Evolutionary conservation across 129 eudicot species (phyloP).

Genomic region (Flaveria ramosissima): DNA sequence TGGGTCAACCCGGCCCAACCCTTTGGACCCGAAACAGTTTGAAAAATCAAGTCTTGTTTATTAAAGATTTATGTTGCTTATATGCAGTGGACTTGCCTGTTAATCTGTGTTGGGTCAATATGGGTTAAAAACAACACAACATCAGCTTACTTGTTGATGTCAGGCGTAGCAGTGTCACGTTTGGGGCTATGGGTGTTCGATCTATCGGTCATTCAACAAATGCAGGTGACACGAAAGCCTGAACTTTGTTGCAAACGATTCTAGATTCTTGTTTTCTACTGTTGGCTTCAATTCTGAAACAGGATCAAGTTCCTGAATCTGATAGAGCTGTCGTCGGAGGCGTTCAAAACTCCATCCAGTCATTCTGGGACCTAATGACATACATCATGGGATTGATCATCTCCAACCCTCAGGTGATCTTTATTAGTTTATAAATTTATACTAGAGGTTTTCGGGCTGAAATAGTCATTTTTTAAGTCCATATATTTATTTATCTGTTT

Average conservation of each 20-base stretch:
- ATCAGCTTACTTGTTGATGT: conserved; percentile 74
- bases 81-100: conserved; percentile 79
- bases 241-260: background rate
- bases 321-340: conserved; percentile 94
- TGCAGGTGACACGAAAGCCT: conserved; percentile 59
- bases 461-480: background rate
- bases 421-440: background rate
- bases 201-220: conserved; percentile 85
- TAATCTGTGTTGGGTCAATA: conserved; percentile 77
- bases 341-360: conserved; percentile 89
- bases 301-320: conserved; percentile 83
- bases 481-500: background rate
- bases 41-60: background rate
- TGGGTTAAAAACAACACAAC: conserved; percentile 50
- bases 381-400: conserved; percentile 84
- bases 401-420: conserved; percentile 78
- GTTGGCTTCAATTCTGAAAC: conserved; percentile 13
- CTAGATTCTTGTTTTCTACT: conserved; percentile 12
- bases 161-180: conserved; percentile 86
- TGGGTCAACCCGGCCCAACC: background rate
- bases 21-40: background rate
- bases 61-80: background rate
- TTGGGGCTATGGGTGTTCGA: conserved; percentile 93
- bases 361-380: conserved; percentile 79
- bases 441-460: background rate